These are phyloP conservation scores for Trametes gibbosa DNA, from an alignment of 768 basidiomycete genomes.

Conservation along the genomic window DNA sequence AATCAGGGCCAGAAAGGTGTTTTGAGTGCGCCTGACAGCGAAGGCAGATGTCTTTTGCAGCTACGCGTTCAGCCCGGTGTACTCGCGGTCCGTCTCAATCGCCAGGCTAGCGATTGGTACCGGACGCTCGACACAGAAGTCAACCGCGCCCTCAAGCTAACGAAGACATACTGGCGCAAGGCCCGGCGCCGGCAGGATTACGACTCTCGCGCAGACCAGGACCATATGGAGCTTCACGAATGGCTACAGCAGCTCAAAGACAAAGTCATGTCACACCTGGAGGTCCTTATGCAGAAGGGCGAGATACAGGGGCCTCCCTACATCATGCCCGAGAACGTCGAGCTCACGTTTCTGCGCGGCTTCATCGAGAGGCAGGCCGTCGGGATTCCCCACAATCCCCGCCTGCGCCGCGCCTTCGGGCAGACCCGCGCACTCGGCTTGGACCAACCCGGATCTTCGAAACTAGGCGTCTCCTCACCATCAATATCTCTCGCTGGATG, in stretches of 20 bases:
- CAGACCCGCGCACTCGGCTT: slow-evolving; percentile 18
- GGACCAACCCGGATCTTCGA: slow-evolving; percentile 16
- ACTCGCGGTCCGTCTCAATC: slow-evolving; percentile 69
- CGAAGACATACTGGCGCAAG: slow-evolving; percentile 86
- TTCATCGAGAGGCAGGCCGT: slow-evolving; percentile 78
- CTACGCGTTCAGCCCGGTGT: slow-evolving; percentile 83
- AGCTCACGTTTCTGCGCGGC: slow-evolving; percentile 74
- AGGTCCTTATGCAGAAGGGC: slow-evolving; percentile 84
- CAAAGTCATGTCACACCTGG: slow-evolving; percentile 85
- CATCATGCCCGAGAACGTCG: slow-evolving; percentile 75
- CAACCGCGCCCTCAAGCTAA: slow-evolving; percentile 76
- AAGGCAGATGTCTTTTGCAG: slow-evolving; percentile 76
- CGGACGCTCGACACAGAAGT: slow-evolving; percentile 75
- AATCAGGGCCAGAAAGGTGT: slow-evolving; percentile 87
- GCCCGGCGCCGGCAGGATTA: slow-evolving; percentile 75
- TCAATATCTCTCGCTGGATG: slow-evolving; percentile 22
- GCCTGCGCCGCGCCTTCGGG: slow-evolving; percentile 52
- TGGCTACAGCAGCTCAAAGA: slow-evolving; percentile 87
- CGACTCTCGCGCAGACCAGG: slow-evolving; percentile 80
- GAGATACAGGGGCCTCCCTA: slow-evolving; percentile 85
- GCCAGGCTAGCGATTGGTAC: slow-evolving; percentile 81
- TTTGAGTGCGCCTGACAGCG: slow-evolving; percentile 64
- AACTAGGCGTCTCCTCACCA: slow-evolving; percentile 22
- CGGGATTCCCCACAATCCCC: slow-evolving; percentile 78
- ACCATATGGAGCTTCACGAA: slow-evolving; percentile 86